These are phyloP conservation scores for Colletotrichum gigasporum DNA, from an alignment of 2,329 filamentous ascomycete genomes.

Conservation along the genomic window DNA sequence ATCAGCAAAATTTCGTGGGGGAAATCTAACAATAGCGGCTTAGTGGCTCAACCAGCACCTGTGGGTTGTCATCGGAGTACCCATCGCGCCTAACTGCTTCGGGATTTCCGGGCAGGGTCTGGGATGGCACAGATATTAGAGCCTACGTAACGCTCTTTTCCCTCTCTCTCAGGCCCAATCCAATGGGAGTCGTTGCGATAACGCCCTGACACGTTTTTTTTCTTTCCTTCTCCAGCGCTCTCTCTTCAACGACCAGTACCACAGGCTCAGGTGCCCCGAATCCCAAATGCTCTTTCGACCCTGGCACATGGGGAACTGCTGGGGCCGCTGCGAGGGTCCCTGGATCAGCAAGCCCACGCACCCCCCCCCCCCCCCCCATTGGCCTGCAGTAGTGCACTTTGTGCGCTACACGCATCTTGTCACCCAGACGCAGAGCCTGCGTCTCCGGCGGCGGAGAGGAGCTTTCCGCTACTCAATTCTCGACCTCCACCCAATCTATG, in stretches of 20 bases:
- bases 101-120: slow-evolving; percentile 10
- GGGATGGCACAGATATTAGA: slow-evolving; percentile 24
- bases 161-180: neutral
- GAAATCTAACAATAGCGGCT: slow-evolving; percentile 18
- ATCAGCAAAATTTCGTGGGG: neutral
- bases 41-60: neutral
- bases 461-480: slow-evolving; percentile 10
- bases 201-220: no score
- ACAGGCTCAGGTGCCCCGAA: no score
- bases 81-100: neutral
- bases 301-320: neutral
- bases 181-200: neutral
- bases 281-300: no score
- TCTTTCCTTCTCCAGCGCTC: no score
- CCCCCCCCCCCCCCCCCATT: no score
- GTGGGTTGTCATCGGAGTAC: neutral
- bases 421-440: neutral
- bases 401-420: neutral
- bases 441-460: slow-evolving; percentile 20
- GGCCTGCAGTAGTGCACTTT: slow-evolving; percentile 2
- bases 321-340: neutral
- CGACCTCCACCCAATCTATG: neutral
- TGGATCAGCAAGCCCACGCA: neutral
- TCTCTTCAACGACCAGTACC: no score
- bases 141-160: slow-evolving; percentile 25